These are phyloP conservation scores for Salix udensis DNA, from an alignment of 345 rosid genomes.

Conservation along the genomic window DNA sequence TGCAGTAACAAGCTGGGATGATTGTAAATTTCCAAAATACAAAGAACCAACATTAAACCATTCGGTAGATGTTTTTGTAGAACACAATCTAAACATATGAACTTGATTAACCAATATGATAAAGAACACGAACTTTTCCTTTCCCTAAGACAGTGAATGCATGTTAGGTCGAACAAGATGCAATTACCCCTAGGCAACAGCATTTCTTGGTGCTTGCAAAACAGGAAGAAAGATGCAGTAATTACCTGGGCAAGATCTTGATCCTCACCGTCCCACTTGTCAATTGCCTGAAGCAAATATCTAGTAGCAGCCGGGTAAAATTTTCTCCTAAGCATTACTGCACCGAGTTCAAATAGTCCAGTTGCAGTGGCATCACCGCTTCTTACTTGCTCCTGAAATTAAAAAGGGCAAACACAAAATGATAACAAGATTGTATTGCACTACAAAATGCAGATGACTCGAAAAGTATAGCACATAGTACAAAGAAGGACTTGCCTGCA, in stretches of 20 bases:
- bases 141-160: neutral
- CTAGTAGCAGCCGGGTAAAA: constrained; percentile 87
- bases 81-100: neutral
- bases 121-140: neutral
- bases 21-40: neutral
- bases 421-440: neutral
- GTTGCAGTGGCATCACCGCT: constrained; percentile 99
- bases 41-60: neutral
- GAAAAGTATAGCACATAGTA: neutral
- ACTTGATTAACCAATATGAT: too few species aligned
- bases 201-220: neutral
- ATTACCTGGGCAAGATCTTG: constrained; percentile 98
- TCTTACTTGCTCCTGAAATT: constrained; percentile 86
- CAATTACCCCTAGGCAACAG: neutral
- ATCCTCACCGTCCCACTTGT: constrained; percentile 96
- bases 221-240: neutral
- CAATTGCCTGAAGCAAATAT: constrained; percentile 79
- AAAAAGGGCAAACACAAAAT: constrained; percentile 7
- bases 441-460: neutral
- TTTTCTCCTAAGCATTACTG: constrained; percentile 89
- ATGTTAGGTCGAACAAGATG: neutral
- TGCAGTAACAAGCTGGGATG: neutral
- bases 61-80: neutral
- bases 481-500: constrained; percentile 51
- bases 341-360: constrained; percentile 89